Percentiles rank a stretch among this genome's conserved stretches.
Conservation (phyloP, 495 filamentous ascomycete genomes). For the Lepraria neglecta region DNA sequence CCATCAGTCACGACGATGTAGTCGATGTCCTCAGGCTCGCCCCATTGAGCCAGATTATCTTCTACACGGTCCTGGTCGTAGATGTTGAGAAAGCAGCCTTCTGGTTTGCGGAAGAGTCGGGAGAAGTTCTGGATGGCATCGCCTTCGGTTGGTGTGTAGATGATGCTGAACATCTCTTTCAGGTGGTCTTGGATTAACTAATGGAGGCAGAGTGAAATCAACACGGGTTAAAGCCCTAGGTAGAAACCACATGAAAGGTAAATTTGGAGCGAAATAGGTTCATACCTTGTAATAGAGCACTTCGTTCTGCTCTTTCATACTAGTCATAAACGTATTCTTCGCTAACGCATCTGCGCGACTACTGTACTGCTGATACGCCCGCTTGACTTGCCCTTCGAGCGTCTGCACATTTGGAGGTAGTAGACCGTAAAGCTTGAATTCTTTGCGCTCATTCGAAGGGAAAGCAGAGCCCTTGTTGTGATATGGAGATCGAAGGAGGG, state of each 20-base stretch:
- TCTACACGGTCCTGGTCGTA: slow-evolving; percentile 50
- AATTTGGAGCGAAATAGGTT: neutral
- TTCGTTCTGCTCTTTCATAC: slow-evolving; percentile 75
- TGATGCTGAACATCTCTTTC: slow-evolving; percentile 81
- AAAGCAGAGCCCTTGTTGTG: slow-evolving; percentile 86
- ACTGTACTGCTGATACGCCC: slow-evolving; percentile 76
- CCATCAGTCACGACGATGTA: slow-evolving; percentile 85
- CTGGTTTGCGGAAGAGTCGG: slow-evolving; percentile 65
- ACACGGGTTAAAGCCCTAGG: no score
- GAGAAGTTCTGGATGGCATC: slow-evolving; percentile 89
- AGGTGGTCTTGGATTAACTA: slow-evolving; percentile 59
- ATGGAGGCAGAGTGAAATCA: neutral
- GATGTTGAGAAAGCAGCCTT: slow-evolving; percentile 60
- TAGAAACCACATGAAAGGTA: neutral
- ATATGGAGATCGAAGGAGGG: slow-evolving; percentile 59
- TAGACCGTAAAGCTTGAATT: slow-evolving; percentile 65
- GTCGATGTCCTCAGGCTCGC: slow-evolving; percentile 66
- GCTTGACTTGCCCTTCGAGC: slow-evolving; percentile 68
- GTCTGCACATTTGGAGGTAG: slow-evolving; percentile 68
- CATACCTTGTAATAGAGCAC: slow-evolving; percentile 65
- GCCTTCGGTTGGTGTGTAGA: slow-evolving; percentile 87
- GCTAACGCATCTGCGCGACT: slow-evolving; percentile 54
- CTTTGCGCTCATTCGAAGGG: slow-evolving; percentile 56
- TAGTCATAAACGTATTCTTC: slow-evolving; percentile 78
- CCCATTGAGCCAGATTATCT: slow-evolving; percentile 60